phyloP scores from a whole-genome alignment of 106 monocot genomes.

The Chionographis japonica region DNA sequence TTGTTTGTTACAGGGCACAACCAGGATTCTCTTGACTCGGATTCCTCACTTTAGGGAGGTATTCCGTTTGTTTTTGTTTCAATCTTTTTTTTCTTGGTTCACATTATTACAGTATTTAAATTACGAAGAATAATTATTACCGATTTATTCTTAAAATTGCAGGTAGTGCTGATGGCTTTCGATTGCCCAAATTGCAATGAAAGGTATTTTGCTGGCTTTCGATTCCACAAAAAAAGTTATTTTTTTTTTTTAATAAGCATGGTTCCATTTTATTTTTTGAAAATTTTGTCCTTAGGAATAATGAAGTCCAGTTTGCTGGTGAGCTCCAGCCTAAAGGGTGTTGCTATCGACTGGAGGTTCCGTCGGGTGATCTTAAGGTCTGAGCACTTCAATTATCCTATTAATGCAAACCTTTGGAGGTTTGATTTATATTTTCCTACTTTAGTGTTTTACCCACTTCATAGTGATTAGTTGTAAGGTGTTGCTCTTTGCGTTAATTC shows the following conservation, averaged over 20 bases:
- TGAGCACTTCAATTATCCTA: not conserved
- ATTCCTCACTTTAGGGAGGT: slow-evolving; percentile 97
- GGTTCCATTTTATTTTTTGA: not conserved
- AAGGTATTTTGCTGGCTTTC: slow-evolving; percentile 35
- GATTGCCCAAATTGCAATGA: slow-evolving; percentile 93
- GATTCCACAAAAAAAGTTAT: not conserved
- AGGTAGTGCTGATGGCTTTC: slow-evolving; percentile 95
- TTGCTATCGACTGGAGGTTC: slow-evolving; percentile 59
- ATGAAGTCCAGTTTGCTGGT: slow-evolving; percentile 97
- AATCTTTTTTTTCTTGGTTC: not conserved
- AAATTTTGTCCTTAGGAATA: slow-evolving; percentile 58
- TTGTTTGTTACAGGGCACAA: slow-evolving; percentile 51
- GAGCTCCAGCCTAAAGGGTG: slow-evolving; percentile 81
- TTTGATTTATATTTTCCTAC: too few species aligned
- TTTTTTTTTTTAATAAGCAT: not conserved
- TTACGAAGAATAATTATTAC: not conserved
- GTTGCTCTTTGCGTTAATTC: too few species aligned
- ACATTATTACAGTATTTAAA: not conserved
- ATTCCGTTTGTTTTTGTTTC: not conserved
- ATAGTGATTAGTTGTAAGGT: too few species aligned
- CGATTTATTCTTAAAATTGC: slow-evolving; percentile 12
- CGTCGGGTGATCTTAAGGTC: slow-evolving; percentile 57
- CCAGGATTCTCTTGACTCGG: slow-evolving; percentile 80
- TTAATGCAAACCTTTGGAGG: too few species aligned
- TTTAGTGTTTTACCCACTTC: too few species aligned